Percentiles rank a stretch among this genome's conserved stretches.
These are phyloP conservation scores for Blastobotrys malaysiensis DNA, from an alignment of 1,139 yeast genomes.

Conservation along the genomic window DNA sequence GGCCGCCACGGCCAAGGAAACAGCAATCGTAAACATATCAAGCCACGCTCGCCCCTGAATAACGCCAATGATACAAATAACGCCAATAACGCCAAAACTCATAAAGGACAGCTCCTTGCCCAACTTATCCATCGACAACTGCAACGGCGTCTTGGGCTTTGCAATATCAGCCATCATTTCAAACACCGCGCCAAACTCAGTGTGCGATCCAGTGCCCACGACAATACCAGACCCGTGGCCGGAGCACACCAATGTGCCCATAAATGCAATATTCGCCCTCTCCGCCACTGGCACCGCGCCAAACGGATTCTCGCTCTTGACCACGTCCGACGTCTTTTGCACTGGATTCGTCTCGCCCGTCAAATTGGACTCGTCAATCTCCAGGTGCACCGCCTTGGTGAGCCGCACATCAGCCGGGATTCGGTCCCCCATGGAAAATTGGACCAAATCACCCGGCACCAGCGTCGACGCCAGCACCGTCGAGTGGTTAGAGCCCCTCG, in stretches of 20 bases:
- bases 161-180: slow-evolving; percentile 92
- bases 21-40: slow-evolving; percentile 96
- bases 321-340: slow-evolving; percentile 45
- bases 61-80: slow-evolving; percentile 81
- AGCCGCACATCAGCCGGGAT: slow-evolving; percentile 91
- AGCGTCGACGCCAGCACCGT: slow-evolving; percentile 78
- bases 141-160: slow-evolving; percentile 94
- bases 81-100: slow-evolving; percentile 79
- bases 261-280: slow-evolving; percentile 73
- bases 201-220: slow-evolving; percentile 79
- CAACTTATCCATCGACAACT: slow-evolving; percentile 86
- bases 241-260: slow-evolving; percentile 94
- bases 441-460: slow-evolving; percentile 93
- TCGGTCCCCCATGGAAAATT: slow-evolving; percentile 84
- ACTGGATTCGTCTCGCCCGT: slow-evolving; percentile 94
- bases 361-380: slow-evolving; percentile 84
- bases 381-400: slow-evolving; percentile 66
- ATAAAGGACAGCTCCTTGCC: slow-evolving; percentile 83
- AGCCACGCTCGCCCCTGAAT: slow-evolving; percentile 89
- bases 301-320: slow-evolving; percentile 34
- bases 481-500: slow-evolving; percentile 61
- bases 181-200: slow-evolving; percentile 84
- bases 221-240: slow-evolving; percentile 93
- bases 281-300: slow-evolving; percentile 50
- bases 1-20: slow-evolving; percentile 95